Base-by-base conservation (phyloP, 1,139 yeast species). In the Suhomyces guaymorum region DNA sequence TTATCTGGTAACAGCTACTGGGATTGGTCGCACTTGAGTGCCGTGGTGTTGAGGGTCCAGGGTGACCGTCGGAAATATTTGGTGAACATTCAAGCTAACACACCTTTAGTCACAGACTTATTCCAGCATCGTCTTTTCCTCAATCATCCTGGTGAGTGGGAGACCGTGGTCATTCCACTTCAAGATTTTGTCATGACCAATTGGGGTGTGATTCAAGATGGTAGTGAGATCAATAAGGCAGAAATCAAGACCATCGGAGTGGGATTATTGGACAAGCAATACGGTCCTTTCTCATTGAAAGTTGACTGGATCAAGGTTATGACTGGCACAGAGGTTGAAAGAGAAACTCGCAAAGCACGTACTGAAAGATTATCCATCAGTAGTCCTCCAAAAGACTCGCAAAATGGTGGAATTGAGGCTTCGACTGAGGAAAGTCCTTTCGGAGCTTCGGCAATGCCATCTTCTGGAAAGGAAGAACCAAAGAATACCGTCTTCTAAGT, bases 111-210 rank as follows among this genome's bases (percentile, higher is more conserved):
- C 5, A 83, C 94, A 1, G 95, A 87, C 57, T 66, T 87, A 43
- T 87, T 80, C 57, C 96, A 87, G 59, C 95, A 87, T 58, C 64
- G 95, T 26, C 67, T 87, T 45, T 87, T 85, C 50, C 66, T 86
- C 42, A 77, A 80, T 47, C 74, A 70, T 24, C 89, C 90, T 1
- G 90, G 90, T 3, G 72, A 78, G 44, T 87, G 95, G 95, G 95
- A 87, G 54, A 82, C 88, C 1, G 88, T 86, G 22, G 77, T 81
- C 24, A 80, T 86, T 24, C 89, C 94, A 32, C 66, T 87, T 38
- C 73, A 79, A 46, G 90, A 83, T 52, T 85, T 87, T 59, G 90
- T 86, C 38, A 70, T 86, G 62, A 87, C 95, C 20, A 85, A 84
- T 53, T 80, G 87, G 75, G 95, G 95, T 7, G 78, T 76, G 19